Conservation (phyloP, 75 land plant genomes). For the Larix kaempferi region DNA sequence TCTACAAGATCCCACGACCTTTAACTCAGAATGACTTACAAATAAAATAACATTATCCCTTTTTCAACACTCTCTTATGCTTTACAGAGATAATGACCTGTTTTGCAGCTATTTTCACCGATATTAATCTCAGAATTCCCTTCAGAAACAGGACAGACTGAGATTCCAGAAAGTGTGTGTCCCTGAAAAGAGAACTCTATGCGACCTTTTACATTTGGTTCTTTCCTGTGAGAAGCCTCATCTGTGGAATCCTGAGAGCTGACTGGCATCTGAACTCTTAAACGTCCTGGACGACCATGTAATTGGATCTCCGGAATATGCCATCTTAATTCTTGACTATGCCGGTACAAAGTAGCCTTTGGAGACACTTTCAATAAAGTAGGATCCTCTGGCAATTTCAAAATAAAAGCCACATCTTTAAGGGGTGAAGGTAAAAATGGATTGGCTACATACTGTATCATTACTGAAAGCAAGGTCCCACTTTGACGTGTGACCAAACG, state of each 20-base stretch:
- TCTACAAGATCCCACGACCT: neutral
- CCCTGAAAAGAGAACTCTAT: conserved; percentile 69
- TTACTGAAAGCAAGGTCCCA: conserved; percentile 70
- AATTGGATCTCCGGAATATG: conserved; percentile 57
- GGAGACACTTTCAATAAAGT: conserved; percentile 79
- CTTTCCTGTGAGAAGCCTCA: conserved; percentile 33
- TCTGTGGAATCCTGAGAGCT: conserved; percentile 25
- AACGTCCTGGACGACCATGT: conserved; percentile 58
- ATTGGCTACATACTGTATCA: conserved; percentile 91
- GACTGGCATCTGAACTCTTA: conserved; percentile 85
- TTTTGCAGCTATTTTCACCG: conserved; percentile 54
- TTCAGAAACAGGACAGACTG: conserved; percentile 57
- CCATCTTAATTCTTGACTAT: conserved; percentile 72
- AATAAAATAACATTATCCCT: neutral
- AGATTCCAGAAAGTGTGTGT: conserved; percentile 69
- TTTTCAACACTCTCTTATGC: neutral
- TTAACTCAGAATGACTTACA: neutral
- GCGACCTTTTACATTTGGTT: conserved; percentile 48
- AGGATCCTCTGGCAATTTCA: conserved; percentile 72
- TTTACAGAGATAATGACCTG: conserved; percentile 62
- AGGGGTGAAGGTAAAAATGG: conserved; percentile 62
- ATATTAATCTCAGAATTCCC: conserved; percentile 66
- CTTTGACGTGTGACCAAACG: conserved; percentile 56
- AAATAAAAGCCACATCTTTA: conserved; percentile 65
- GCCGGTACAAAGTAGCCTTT: conserved; percentile 66